Percentiles rank a stretch among this genome's conserved stretches.
Conservation (phyloP, 176 grass and related monocot species). For the Hordeum vulgare region DNA sequence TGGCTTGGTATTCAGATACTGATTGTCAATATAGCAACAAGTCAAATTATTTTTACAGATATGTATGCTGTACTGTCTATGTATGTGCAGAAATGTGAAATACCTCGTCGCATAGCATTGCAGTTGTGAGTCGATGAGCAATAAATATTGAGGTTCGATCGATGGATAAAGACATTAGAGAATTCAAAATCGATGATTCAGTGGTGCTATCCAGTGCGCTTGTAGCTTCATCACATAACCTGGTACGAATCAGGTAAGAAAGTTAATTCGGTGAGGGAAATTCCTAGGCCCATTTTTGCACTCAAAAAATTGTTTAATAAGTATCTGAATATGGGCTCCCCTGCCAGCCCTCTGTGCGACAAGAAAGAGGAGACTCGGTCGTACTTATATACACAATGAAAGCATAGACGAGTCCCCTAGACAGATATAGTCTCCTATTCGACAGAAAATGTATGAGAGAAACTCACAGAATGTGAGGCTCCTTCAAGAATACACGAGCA, state of each 20-base stretch:
- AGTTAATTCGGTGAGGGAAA: background rate
- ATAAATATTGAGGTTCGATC: conserved; percentile 81
- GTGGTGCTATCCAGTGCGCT: conserved; percentile 98
- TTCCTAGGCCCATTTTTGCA: conserved; percentile 10
- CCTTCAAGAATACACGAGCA: conserved; percentile 96
- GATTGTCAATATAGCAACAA: background rate
- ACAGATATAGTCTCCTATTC: too few relatives aligned
- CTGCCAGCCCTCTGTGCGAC: background rate
- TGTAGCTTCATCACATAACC: conserved; percentile 97
- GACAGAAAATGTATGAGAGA: background rate
- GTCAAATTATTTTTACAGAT: background rate
- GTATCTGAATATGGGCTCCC: background rate
- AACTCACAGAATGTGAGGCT: conserved; percentile 85
- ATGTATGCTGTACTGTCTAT: background rate
- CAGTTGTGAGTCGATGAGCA: conserved; percentile 94
- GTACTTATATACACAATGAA: too few relatives aligned
- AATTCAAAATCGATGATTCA: conserved; percentile 87
- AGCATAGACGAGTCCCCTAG: too few relatives aligned
- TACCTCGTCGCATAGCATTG: conserved; percentile 97
- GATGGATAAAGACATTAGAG: conserved; percentile 60
- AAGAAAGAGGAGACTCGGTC: too few relatives aligned
- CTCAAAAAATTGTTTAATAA: background rate
- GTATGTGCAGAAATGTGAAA: background rate
- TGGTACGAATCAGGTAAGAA: conserved; percentile 9
- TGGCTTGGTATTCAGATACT: too few relatives aligned